A percentile compares a stretch with the other conserved stretches of the same genome.
Evolutionary conservation across 768 basidiomycete genomes (phyloP).

Genomic region (Heimioporus sp.): DNA sequence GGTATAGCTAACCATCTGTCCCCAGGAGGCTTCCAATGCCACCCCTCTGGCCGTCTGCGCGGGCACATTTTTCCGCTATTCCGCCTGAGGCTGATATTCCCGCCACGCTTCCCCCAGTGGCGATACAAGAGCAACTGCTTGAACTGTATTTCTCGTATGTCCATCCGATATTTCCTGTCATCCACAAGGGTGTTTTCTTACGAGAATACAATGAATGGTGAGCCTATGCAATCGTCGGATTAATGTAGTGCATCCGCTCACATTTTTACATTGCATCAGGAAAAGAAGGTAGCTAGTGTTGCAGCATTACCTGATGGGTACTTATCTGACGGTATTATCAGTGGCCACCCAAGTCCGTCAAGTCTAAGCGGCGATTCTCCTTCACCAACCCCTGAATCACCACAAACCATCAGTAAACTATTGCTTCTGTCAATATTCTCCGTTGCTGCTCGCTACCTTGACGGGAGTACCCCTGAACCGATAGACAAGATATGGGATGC

Average conservation of each 20-base stretch:
- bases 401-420: constrained; percentile 65
- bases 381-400: constrained; percentile 39
- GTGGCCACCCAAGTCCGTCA: constrained; percentile 36
- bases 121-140: constrained; percentile 65
- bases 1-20: constrained; percentile 13
- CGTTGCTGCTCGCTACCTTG: constrained; percentile 71
- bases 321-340: constrained; percentile 29
- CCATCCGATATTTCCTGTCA: constrained; percentile 79
- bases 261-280: constrained; percentile 11
- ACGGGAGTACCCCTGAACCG: constrained; percentile 42
- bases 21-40: constrained; percentile 71
- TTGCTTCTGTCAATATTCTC: constrained; percentile 81
- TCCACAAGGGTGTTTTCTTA: constrained; percentile 72
- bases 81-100: constrained; percentile 44
- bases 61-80: constrained; percentile 35
- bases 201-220: constrained; percentile 58
- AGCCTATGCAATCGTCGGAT: constrained; percentile 6
- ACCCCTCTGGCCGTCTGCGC: constrained; percentile 66
- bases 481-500: constrained; percentile 69
- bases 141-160: constrained; percentile 80
- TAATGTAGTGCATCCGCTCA: constrained; percentile 2
- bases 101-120: constrained; percentile 56
- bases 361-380: constrained; percentile 10
- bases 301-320: not conserved
- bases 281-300: constrained; percentile 19